These are phyloP conservation scores for Hymenoscyphus linearis DNA, from an alignment of 2,329 filamentous ascomycete species.

Conservation along the genomic window DNA sequence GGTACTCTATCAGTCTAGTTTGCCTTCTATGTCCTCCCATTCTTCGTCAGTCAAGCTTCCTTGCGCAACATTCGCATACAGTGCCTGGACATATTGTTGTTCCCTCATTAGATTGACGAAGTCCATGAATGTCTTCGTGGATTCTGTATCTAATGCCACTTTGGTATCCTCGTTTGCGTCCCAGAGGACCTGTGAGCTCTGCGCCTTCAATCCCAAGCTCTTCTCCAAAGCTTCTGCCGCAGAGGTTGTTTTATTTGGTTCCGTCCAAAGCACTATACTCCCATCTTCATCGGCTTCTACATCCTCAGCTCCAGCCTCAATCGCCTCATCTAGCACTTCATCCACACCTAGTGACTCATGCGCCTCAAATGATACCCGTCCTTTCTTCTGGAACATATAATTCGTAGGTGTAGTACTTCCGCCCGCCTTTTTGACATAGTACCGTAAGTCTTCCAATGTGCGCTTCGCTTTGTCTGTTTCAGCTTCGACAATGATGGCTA, in stretches of 20 bases:
- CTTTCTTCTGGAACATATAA: constrained; percentile 81
- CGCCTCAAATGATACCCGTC: constrained; percentile 64
- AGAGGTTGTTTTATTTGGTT: constrained; percentile 58
- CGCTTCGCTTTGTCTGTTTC: constrained; percentile 78
- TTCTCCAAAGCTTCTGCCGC: constrained; percentile 60
- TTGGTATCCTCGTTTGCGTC: constrained; percentile 75
- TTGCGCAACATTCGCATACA: constrained; percentile 66
- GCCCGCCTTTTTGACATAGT: constrained; percentile 64
- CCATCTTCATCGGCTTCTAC: constrained; percentile 64
- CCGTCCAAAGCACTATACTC: constrained; percentile 65
- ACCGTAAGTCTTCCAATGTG: constrained; percentile 66
- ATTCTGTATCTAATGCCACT: constrained; percentile 53
- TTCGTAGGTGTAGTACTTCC: constrained; percentile 68
- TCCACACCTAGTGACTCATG: constrained; percentile 51
- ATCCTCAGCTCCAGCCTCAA: constrained; percentile 79
- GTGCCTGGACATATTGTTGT: constrained; percentile 66
- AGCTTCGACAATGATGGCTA: constrained; percentile 77
- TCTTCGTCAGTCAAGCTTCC: constrained; percentile 47
- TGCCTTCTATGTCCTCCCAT: constrained; percentile 50
- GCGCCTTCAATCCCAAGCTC: constrained; percentile 59
- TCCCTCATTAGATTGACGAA: constrained; percentile 60
- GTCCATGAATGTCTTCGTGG: constrained; percentile 45
- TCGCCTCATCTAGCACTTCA: constrained; percentile 71
- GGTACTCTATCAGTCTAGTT: constrained; percentile 38
- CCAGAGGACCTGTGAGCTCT: constrained; percentile 79